Evolutionary conservation across 306 rosid species (phyloP).

Genomic region (Rosa persica): DNA sequence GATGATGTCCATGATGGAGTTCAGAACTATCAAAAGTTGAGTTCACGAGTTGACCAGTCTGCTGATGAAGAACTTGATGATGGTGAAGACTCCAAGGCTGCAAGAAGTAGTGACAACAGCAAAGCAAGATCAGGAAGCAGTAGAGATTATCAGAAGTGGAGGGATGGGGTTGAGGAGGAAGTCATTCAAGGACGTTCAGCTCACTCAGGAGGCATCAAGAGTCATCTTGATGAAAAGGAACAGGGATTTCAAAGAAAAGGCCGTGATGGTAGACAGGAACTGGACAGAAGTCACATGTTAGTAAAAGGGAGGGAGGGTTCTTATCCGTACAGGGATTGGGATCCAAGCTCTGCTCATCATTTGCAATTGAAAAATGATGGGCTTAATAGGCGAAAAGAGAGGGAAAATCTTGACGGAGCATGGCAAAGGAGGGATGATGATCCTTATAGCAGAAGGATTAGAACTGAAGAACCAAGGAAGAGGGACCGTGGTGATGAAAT

Average conservation of each 20-base stretch:
- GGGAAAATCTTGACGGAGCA: slow-evolving; percentile 66
- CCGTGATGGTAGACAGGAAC: slow-evolving; percentile 64
- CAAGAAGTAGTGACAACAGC: slow-evolving; percentile 96
- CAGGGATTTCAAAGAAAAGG: slow-evolving; percentile 55
- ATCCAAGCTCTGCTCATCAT: slow-evolving; percentile 61
- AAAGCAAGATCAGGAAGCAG: slow-evolving; percentile 94
- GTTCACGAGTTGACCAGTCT: slow-evolving; percentile 60
- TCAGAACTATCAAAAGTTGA: slow-evolving; percentile 43
- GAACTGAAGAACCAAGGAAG: slow-evolving; percentile 83
- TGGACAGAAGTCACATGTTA: slow-evolving; percentile 56
- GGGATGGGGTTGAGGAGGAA: slow-evolving; percentile 86
- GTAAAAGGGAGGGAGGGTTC: slow-evolving; percentile 67
- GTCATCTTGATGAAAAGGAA: slow-evolving; percentile 62
- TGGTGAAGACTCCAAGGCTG: slow-evolving; percentile 79
- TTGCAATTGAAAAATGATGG: slow-evolving; percentile 64
- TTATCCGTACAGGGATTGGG: slow-evolving; percentile 67
- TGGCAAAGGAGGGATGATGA: slow-evolving; percentile 83
- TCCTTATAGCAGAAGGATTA: slow-evolving; percentile 66
- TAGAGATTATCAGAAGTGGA: slow-evolving; percentile 68
- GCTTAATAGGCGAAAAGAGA: slow-evolving; percentile 73
- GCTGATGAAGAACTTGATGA: slow-evolving; percentile 59
- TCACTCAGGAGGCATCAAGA: slow-evolving; percentile 44
- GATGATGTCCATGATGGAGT: slow-evolving; percentile 46
- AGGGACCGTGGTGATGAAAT: slow-evolving; percentile 66
- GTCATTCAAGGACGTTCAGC: slow-evolving; percentile 76